Percentiles rank a stretch among this genome's conserved stretches.
These are phyloP conservation scores for Dictyostelium citrinum DNA, from an alignment of 78 protist species.

Conservation along the genomic window DNA sequence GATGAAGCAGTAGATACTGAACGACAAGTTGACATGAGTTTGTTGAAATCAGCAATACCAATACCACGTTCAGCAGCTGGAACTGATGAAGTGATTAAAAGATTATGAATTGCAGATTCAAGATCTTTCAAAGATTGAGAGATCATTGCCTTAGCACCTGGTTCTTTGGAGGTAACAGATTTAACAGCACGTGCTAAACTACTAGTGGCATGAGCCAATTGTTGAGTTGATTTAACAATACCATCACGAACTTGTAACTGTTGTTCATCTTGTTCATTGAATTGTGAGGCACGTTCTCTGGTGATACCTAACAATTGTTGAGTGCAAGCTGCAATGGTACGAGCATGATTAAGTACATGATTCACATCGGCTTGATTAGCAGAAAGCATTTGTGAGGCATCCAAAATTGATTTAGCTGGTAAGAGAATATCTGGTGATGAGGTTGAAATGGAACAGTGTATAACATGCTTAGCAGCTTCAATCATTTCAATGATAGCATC, in stretches of 20 bases:
- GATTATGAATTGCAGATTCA: neutral
- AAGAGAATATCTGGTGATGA: slow-evolving; percentile 64
- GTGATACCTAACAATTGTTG: slow-evolving; percentile 26
- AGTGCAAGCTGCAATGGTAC: slow-evolving; percentile 68
- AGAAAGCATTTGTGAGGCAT: slow-evolving; percentile 19
- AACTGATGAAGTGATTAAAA: slow-evolving; percentile 2
- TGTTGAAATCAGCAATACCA: slow-evolving; percentile 25
- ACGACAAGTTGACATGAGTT: slow-evolving; percentile 10
- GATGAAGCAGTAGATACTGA: slow-evolving; percentile 51
- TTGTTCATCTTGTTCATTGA: slow-evolving; percentile 47
- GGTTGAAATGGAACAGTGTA: slow-evolving; percentile 35
- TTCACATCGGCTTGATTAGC: neutral
- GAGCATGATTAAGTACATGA: slow-evolving; percentile 19
- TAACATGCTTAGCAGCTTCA: slow-evolving; percentile 18
- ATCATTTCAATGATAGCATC: slow-evolving; percentile 20
- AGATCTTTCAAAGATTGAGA: slow-evolving; percentile 24
- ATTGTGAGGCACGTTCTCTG: slow-evolving; percentile 2
- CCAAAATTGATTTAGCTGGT: slow-evolving; percentile 40
- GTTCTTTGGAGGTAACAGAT: slow-evolving; percentile 56
- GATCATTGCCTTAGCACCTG: slow-evolving; percentile 3
- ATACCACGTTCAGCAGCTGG: slow-evolving; percentile 29
- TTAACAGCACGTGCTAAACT: slow-evolving; percentile 71
- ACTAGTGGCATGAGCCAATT: slow-evolving; percentile 52
- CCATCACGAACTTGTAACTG: neutral
- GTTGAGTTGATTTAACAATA: slow-evolving; percentile 68